Conservation (phyloP, 1,284 basidiomycete species). For the Cryptococcus deneoformans region DNA sequence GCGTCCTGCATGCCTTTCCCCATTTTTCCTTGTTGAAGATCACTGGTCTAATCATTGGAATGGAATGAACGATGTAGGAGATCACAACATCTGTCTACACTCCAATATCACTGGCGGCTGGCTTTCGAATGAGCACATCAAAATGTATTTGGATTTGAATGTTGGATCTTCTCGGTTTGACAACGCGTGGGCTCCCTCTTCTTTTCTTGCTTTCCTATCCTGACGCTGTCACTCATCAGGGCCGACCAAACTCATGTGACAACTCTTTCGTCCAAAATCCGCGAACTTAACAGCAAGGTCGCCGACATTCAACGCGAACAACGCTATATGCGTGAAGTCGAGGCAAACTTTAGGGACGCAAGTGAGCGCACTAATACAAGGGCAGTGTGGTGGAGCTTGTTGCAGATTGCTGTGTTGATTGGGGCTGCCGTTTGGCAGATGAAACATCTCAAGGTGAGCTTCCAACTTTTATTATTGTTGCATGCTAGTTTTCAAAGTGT, state of each 20-base stretch:
- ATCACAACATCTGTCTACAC: constrained; percentile 93
- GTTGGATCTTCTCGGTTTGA: constrained; percentile 84
- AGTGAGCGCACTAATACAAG: constrained; percentile 84
- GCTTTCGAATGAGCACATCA: constrained; percentile 82
- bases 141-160: constrained; percentile 90
- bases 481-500: background rate
- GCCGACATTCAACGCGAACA: constrained; percentile 93
- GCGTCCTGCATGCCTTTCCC: constrained; percentile 3
- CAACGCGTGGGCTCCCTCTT: constrained; percentile 56
- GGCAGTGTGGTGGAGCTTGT: constrained; percentile 89
- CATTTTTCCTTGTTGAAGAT: background rate
- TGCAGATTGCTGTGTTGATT: constrained; percentile 81
- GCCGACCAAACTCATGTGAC: constrained; percentile 78
- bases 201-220: background rate
- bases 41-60: background rate
- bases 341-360: constrained; percentile 84
- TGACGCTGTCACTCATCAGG: constrained; percentile 12
- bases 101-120: constrained; percentile 81
- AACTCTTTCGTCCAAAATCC: constrained; percentile 78
- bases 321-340: constrained; percentile 95
- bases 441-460: constrained; percentile 77
- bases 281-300: constrained; percentile 89
- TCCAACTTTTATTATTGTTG: background rate
- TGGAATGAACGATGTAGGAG: constrained; percentile 54
- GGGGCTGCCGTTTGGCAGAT: constrained; percentile 90